Evolutionary conservation across 2,329 filamentous ascomycete species (phyloP).

Genomic region (Drechslerella coelobrocha): DNA sequence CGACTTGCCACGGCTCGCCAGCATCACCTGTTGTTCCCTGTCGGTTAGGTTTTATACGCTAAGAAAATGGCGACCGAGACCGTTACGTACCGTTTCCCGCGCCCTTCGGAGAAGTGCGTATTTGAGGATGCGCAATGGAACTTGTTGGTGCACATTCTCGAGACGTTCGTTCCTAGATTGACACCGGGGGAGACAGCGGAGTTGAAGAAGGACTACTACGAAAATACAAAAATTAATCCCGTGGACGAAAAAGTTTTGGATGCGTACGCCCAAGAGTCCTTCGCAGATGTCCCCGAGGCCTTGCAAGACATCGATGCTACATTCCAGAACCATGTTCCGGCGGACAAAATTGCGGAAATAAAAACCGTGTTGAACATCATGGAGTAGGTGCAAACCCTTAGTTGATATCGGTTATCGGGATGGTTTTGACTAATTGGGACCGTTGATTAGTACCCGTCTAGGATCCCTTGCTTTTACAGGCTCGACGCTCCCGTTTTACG

Average conservation of each 20-base stretch:
- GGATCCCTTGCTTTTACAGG: constrained; percentile 73
- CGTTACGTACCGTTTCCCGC: constrained; percentile 39
- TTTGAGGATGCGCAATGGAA: constrained; percentile 50
- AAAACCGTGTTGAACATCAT: constrained; percentile 47
- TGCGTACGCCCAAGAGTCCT: constrained; percentile 36
- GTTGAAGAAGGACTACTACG: constrained; percentile 43
- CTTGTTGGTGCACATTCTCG: constrained; percentile 46
- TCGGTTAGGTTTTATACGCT: too few relatives aligned
- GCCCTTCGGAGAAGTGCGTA: constrained; percentile 44
- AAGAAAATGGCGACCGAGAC: constrained; percentile 32
- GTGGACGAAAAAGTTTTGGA: constrained; percentile 38
- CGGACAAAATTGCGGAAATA: constrained; percentile 45
- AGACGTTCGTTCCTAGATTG: constrained; percentile 33
- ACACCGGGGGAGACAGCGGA: constrained; percentile 46
- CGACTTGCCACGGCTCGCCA: too few relatives aligned
- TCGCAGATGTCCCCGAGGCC: constrained; percentile 31
- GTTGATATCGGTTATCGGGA: not conserved
- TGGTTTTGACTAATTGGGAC: not conserved
- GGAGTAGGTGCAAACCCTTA: constrained; percentile 34
- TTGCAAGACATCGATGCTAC: constrained; percentile 30
- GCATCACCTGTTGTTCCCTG: too few relatives aligned
- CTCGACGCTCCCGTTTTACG: constrained; percentile 68
- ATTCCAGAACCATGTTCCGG: constrained; percentile 33
- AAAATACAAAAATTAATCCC: constrained; percentile 27
- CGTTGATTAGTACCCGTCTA: constrained; percentile 64